Percentiles rank a stretch among this genome's conserved stretches.
phyloP scores from a whole-genome alignment of 139 green algal species.

The Tetraselmis chui region DNA sequence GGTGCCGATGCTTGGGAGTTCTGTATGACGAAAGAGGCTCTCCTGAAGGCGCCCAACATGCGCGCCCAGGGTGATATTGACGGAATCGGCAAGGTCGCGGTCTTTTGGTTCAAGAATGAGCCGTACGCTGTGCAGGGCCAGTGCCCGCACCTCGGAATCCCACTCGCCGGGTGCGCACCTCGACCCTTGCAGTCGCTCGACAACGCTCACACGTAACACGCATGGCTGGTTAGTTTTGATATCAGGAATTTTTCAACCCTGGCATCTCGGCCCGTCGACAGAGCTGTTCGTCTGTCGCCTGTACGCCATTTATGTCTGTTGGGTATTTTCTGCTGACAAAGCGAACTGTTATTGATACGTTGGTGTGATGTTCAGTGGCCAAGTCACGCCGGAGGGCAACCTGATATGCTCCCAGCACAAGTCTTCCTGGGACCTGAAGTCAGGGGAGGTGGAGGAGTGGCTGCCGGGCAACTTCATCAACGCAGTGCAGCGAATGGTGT shows the following conservation, averaged over 20 bases:
- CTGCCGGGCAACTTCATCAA: conserved; percentile 8
- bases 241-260: no score
- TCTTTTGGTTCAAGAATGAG: conserved; percentile 4
- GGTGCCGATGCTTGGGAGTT: background rate
- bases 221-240: no score
- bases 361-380: background rate
- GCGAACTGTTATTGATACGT: no score
- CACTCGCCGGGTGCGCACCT: background rate
- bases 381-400: background rate
- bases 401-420: conserved; percentile 6
- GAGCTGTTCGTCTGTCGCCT: no score
- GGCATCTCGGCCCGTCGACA: no score
- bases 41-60: conserved; percentile 3
- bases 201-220: no score
- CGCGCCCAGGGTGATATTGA: background rate
- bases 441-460: conserved; percentile 3
- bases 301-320: no score
- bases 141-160: conserved; percentile 4
- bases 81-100: background rate
- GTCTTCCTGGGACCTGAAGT: background rate
- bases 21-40: background rate
- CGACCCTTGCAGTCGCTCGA: no score
- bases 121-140: conserved; percentile 1
- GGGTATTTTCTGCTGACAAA: no score
- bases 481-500: background rate